Percentiles rank a stretch among this genome's conserved stretches.
Conservation (phyloP, 805 yeast species). For the Sugiyamaella valdiviana region DNA sequence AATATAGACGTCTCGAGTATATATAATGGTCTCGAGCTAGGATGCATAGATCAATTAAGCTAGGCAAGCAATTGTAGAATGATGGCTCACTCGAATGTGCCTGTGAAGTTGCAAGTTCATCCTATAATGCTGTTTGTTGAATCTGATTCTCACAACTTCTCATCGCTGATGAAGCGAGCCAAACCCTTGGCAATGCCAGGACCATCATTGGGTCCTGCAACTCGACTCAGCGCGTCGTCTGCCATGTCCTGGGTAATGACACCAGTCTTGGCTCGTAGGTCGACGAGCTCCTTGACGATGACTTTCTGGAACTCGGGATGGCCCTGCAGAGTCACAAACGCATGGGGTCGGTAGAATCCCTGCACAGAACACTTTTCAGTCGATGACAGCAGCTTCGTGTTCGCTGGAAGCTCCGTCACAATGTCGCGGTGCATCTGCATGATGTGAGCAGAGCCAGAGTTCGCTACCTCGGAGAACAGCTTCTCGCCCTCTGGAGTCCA, state of each 20-base stretch:
- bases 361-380: conserved; percentile 55
- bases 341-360: conserved; percentile 51
- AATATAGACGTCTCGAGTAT: too few species aligned
- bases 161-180: conserved; percentile 16
- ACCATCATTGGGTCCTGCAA: conserved; percentile 19
- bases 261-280: conserved; percentile 13
- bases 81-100: too few species aligned
- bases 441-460: conserved; percentile 32
- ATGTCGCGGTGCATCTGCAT: conserved; percentile 57
- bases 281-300: conserved; percentile 16
- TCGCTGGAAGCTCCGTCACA: conserved; percentile 40
- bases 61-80: too few species aligned
- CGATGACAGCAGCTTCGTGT: conserved; percentile 43
- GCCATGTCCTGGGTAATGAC: conserved; percentile 13
- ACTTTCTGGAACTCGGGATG: conserved; percentile 72
- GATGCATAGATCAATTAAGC: too few species aligned
- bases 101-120: too few species aligned
- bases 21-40: too few species aligned
- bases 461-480: conserved; percentile 30
- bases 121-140: too few species aligned
- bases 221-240: conserved; percentile 11
- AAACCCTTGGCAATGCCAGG: conserved; percentile 18
- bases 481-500: conserved; percentile 40
- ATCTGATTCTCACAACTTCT: too few species aligned
- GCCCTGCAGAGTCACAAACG: conserved; percentile 71